phyloP scores from a whole-genome alignment of 1,284 basidiomycete genomes.

The Cystobasidiaceae sp. region DNA sequence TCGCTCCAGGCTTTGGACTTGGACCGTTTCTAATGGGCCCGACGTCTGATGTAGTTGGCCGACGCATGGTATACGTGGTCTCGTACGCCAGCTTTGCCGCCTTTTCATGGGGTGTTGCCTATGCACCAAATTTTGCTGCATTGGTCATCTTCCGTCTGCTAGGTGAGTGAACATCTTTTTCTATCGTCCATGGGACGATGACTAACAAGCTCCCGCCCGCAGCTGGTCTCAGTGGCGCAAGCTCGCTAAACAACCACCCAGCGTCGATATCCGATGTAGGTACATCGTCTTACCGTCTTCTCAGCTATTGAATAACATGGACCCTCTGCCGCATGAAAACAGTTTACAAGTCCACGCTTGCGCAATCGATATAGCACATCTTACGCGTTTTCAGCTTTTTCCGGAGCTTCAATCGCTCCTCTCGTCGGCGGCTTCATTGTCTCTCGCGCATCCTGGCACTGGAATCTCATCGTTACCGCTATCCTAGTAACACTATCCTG shows the following conservation, averaged over 20 bases:
- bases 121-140: slow-evolving; percentile 25
- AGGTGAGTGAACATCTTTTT: background rate
- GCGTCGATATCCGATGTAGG: slow-evolving; percentile 27
- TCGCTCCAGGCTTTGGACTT: slow-evolving; percentile 11
- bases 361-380: background rate
- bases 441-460: slow-evolving; percentile 12
- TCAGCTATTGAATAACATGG: background rate
- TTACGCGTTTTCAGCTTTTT: slow-evolving; percentile 17
- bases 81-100: slow-evolving; percentile 17
- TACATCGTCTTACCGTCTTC: too few relatives aligned
- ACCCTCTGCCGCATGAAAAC: too few relatives aligned
- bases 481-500: slow-evolving; percentile 14
- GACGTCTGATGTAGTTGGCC: slow-evolving; percentile 21
- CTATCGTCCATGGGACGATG: too few relatives aligned
- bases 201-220: background rate
- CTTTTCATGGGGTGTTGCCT: slow-evolving; percentile 22
- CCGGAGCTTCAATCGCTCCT: slow-evolving; percentile 24
- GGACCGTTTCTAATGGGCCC: slow-evolving; percentile 26
- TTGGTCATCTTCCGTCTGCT: slow-evolving; percentile 26
- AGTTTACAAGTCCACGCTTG: background rate
- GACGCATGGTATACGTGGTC: slow-evolving; percentile 17
- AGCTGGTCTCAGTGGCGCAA: slow-evolving; percentile 21
- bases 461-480: slow-evolving; percentile 17
- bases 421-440: slow-evolving; percentile 22
- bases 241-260: slow-evolving; percentile 23